A percentile compares a stretch with the other conserved stretches of the same genome.
Conservation (phyloP, 805 yeast genomes). For the Naumovozyma castellii region DNA sequence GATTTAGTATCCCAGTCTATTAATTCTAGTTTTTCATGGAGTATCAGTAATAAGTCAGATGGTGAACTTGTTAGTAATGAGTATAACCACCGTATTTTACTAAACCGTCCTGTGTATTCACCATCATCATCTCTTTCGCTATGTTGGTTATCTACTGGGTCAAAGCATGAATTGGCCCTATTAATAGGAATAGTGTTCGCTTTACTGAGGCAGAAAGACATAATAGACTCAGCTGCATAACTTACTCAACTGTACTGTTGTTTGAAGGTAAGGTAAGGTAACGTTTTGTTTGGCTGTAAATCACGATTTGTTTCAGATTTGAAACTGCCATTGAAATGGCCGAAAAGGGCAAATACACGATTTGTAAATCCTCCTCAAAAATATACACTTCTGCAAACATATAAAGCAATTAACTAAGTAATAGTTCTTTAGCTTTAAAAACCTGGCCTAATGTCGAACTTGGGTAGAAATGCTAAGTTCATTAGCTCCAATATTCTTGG, state of each 20-base stretch:
- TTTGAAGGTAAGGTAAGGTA: too few relatives aligned
- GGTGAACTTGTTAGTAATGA: slow-evolving; percentile 7
- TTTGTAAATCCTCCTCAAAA: too few relatives aligned
- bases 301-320: neutral
- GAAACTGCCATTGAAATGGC: neutral
- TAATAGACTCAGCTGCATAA: too few relatives aligned
- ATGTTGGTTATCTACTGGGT: slow-evolving; percentile 2
- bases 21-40: slow-evolving; percentile 17
- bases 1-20: slow-evolving; percentile 28
- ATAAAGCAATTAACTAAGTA: too few relatives aligned
- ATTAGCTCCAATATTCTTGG: slow-evolving; percentile 16
- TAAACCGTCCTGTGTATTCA: slow-evolving; percentile 5
- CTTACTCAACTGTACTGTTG: too few relatives aligned
- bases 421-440: too few relatives aligned
- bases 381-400: too few relatives aligned
- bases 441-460: neutral
- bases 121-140: slow-evolving; percentile 1
- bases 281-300: too few relatives aligned
- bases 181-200: too few relatives aligned
- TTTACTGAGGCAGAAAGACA: too few relatives aligned
- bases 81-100: neutral
- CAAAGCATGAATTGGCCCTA: too few relatives aligned
- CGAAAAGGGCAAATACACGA: neutral
- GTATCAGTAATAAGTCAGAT: slow-evolving; percentile 15
- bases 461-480: slow-evolving; percentile 5